A percentile compares a stretch with the other conserved stretches of the same genome.
These are phyloP conservation scores for Lactifluus volemus DNA, from an alignment of 768 basidiomycete genomes.

Conservation along the genomic window DNA sequence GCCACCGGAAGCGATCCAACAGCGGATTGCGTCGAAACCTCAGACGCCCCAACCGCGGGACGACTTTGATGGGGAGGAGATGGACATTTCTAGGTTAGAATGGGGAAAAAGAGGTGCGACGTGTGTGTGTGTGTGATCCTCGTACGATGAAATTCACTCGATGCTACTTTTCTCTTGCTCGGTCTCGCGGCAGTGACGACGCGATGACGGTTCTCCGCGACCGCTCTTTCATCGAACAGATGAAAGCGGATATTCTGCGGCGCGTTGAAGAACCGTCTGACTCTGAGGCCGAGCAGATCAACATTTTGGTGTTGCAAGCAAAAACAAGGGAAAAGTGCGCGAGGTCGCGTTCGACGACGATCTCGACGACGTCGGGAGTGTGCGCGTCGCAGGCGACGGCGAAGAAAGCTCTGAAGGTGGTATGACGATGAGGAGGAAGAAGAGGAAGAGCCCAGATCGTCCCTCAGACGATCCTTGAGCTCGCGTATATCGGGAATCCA, in stretches of 20 bases:
- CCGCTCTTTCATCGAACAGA: slow-evolving; percentile 50
- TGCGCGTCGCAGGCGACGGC: slow-evolving; percentile 54
- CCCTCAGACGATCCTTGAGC: slow-evolving; percentile 58
- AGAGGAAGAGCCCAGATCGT: slow-evolving; percentile 21
- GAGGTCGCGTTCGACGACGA: slow-evolving; percentile 47
- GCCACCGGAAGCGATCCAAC: slow-evolving; percentile 24
- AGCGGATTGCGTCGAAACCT: slow-evolving; percentile 18
- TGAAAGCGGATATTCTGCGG: slow-evolving; percentile 79
- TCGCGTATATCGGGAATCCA: slow-evolving; percentile 67
- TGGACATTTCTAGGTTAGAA: slow-evolving; percentile 47
- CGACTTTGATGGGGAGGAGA: slow-evolving; percentile 46
- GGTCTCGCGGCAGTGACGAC: slow-evolving; percentile 33
- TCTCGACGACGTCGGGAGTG: slow-evolving; percentile 34
- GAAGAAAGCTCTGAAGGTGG: slow-evolving; percentile 38
- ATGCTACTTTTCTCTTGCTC: background rate
- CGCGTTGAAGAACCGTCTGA: slow-evolving; percentile 59
- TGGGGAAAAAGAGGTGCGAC: slow-evolving; percentile 56
- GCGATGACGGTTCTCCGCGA: slow-evolving; percentile 43
- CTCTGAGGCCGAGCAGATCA: slow-evolving; percentile 43
- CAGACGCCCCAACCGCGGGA: slow-evolving; percentile 4
- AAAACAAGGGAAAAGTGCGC: slow-evolving; percentile 21
- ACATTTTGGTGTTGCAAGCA: slow-evolving; percentile 25
- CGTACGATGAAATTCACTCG: background rate
- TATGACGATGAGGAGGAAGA: slow-evolving; percentile 26
- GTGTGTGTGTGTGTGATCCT: slow-evolving; percentile 14